phyloP scores from a whole-genome alignment of 1,139 yeast species.

The Sugiyamaella pinicola region DNA sequence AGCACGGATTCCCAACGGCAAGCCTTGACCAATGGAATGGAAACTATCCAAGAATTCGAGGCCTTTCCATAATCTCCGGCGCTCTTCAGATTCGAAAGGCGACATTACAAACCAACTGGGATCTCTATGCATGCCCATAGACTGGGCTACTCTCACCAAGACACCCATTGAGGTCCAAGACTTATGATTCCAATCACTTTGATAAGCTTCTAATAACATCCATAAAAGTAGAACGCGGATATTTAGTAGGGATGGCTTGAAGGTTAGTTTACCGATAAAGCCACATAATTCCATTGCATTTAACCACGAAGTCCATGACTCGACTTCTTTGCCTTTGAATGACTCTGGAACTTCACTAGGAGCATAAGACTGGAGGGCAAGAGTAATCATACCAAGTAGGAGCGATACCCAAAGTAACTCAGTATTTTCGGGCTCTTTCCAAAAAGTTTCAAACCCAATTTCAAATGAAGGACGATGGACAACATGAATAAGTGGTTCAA shows the following conservation, averaged over 20 bases:
- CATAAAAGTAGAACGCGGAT: slow-evolving; percentile 40
- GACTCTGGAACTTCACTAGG: slow-evolving; percentile 30
- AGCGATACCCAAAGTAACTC: slow-evolving; percentile 41
- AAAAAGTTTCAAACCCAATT: slow-evolving; percentile 36
- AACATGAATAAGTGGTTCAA: slow-evolving; percentile 38
- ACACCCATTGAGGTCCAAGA: slow-evolving; percentile 39
- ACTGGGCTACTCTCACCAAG: slow-evolving; percentile 37
- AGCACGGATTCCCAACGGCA: slow-evolving; percentile 37
- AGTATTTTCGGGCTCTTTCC: slow-evolving; percentile 37
- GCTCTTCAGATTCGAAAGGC: slow-evolving; percentile 39
- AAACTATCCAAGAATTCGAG: slow-evolving; percentile 36
- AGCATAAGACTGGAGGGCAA: slow-evolving; percentile 37
- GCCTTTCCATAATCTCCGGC: slow-evolving; percentile 39
- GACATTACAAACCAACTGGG: slow-evolving; percentile 42
- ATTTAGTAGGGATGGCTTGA: slow-evolving; percentile 40
- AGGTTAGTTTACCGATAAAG: slow-evolving; percentile 37
- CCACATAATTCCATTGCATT: slow-evolving; percentile 39
- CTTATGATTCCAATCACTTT: slow-evolving; percentile 35
- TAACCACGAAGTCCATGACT: slow-evolving; percentile 38
- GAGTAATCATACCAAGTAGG: slow-evolving; percentile 37
- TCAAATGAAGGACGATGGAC: slow-evolving; percentile 40
- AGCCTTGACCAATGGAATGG: slow-evolving; percentile 39
- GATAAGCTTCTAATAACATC: slow-evolving; percentile 37
- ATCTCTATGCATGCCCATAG: slow-evolving; percentile 44
- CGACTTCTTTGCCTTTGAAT: slow-evolving; percentile 27